phyloP scores from a whole-genome alignment of 192 early-diverging fungal genomes.

The Diversispora epigaea region DNA sequence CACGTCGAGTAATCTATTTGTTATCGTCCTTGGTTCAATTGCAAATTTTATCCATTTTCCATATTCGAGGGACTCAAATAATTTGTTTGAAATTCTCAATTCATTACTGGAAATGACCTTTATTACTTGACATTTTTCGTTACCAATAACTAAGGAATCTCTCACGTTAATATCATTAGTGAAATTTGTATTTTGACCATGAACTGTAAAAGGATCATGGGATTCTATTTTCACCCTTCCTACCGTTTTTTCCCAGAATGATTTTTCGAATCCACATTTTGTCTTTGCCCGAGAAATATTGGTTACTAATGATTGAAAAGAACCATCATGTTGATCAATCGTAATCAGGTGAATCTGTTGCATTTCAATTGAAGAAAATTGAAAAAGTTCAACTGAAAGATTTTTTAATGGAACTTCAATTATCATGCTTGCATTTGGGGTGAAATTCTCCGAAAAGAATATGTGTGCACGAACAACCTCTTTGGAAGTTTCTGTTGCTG shows the following conservation, averaged over 20 bases:
- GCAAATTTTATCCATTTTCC: neutral
- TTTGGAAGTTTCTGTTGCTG: too few species aligned
- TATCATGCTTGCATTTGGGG: constrained; percentile 1
- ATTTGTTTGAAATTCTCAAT: neutral
- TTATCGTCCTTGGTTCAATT: constrained; percentile 1
- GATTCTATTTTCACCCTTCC: constrained; percentile 16
- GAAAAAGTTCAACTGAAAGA: neutral
- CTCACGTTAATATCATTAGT: neutral
- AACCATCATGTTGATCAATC: constrained; percentile 1
- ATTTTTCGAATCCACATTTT: constrained; percentile 4
- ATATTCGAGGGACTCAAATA: neutral
- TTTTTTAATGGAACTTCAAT: constrained; percentile 3
- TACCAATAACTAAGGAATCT: constrained; percentile 24
- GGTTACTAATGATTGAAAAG: constrained; percentile 6
- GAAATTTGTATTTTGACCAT: constrained; percentile 25
- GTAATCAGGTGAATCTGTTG: constrained; percentile 19
- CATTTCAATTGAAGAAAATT: constrained; percentile 26
- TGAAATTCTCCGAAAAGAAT: constrained; percentile 8
- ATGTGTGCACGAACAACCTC: neutral
- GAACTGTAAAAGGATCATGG: neutral
- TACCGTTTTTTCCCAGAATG: neutral
- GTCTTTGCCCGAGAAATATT: constrained; percentile 28
- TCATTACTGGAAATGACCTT: constrained; percentile 24
- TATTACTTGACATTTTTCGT: constrained; percentile 19
- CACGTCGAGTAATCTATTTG: constrained; percentile 25